These are phyloP conservation scores for Fusarium lateritium DNA, from an alignment of 2,329 filamentous ascomycete genomes.

Conservation along the genomic window DNA sequence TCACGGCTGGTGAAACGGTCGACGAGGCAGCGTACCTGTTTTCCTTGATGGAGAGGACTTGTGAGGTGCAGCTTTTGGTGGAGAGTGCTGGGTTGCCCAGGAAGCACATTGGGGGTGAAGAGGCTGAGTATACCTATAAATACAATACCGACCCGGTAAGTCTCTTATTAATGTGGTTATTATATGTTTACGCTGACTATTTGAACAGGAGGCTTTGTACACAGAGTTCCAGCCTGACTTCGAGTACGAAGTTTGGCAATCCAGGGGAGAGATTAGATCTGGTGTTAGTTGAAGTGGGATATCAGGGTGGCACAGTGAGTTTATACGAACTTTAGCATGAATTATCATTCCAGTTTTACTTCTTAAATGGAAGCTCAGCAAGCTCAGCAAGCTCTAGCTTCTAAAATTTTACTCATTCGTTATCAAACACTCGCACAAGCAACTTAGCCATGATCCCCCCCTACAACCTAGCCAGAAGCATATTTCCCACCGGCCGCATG, in stretches of 20 bases:
- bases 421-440: background rate
- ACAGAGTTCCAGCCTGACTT: slow-evolving; percentile 56
- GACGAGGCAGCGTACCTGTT: slow-evolving; percentile 78
- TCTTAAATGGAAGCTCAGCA: background rate
- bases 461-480: slow-evolving; percentile 22
- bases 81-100: slow-evolving; percentile 50
- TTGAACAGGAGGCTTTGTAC: slow-evolving; percentile 50
- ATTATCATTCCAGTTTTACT: background rate
- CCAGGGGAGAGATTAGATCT: slow-evolving; percentile 43
- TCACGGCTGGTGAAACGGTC: slow-evolving; percentile 75
- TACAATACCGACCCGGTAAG: slow-evolving; percentile 52
- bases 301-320: background rate
- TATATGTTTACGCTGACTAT: background rate
- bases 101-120: slow-evolving; percentile 54
- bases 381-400: background rate
- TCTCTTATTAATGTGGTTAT: rapidly evolving
- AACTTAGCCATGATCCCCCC: background rate
- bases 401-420: background rate
- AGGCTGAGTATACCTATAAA: slow-evolving; percentile 57
- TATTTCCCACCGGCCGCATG: slow-evolving; percentile 8
- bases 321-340: background rate
- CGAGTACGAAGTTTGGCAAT: slow-evolving; percentile 54
- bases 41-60: slow-evolving; percentile 52
- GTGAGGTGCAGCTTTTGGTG: slow-evolving; percentile 54
- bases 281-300: slow-evolving; percentile 16